Conservation (phyloP, 495 filamentous ascomycete genomes). For the Talaromyces adpressus region DNA sequence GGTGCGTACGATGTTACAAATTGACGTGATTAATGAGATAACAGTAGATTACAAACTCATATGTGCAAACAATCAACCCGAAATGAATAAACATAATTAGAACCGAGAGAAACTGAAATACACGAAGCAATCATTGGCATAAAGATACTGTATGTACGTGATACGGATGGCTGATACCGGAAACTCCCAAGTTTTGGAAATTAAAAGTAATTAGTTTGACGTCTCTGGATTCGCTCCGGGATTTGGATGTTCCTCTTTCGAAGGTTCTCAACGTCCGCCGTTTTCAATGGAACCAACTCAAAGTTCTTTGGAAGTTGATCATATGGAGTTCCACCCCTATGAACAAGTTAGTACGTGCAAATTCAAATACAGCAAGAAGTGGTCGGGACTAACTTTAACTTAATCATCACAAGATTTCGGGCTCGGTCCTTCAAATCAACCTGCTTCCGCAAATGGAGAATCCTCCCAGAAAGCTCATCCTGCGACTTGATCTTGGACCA, state of each 20-base stretch:
- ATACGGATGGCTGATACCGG: background rate
- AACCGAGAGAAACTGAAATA: background rate
- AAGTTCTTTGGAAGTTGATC: slow-evolving; percentile 7
- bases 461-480: slow-evolving; percentile 11
- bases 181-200: background rate
- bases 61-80: background rate
- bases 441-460: slow-evolving; percentile 42
- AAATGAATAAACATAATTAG: background rate
- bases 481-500: slow-evolving; percentile 24
- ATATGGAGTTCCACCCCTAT: background rate
- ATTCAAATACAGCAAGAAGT: background rate
- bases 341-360: background rate
- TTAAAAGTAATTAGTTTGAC: background rate
- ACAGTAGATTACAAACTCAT: background rate
- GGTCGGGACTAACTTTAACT: slow-evolving; percentile 15
- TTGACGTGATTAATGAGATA: background rate
- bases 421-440: slow-evolving; percentile 82
- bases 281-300: slow-evolving; percentile 5
- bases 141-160: background rate
- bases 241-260: slow-evolving; percentile 5
- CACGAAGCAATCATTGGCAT: background rate
- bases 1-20: background rate
- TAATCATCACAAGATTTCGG: slow-evolving; percentile 49
- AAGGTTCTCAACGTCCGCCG: slow-evolving; percentile 8
- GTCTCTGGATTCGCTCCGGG: background rate